Conservation (phyloP, 2,329 filamentous ascomycete genomes). For the Xylariaceae sp. region DNA sequence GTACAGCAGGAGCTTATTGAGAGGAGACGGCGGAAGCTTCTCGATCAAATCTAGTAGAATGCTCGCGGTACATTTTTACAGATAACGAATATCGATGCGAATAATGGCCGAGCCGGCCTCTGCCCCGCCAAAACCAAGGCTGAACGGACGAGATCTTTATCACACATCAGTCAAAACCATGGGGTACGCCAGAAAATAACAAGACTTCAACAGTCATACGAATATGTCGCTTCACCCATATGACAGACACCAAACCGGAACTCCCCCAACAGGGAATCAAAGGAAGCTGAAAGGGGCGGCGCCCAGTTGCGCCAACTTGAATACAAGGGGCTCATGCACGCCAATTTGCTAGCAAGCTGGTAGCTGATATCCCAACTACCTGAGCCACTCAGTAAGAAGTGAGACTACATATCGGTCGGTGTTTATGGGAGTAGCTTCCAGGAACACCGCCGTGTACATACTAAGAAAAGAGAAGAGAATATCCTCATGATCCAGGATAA, state of each 20-base stretch:
- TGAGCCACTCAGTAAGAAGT: neutral
- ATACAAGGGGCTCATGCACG: neutral
- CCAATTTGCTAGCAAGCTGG: neutral
- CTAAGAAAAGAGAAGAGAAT: neutral
- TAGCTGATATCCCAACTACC: neutral
- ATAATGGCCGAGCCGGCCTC: neutral
- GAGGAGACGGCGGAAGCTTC: slow-evolving; percentile 70
- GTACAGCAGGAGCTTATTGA: slow-evolving; percentile 94
- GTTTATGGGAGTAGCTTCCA: neutral
- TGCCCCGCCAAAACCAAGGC: neutral
- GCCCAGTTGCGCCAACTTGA: neutral
- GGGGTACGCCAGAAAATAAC: neutral
- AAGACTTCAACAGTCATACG: neutral
- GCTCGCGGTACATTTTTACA: neutral
- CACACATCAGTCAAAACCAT: neutral
- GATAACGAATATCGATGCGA: neutral
- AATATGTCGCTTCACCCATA: neutral
- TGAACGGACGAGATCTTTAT: neutral
- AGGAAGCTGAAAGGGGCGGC: neutral
- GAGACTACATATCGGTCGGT: neutral
- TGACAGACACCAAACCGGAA: neutral
- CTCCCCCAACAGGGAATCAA: neutral
- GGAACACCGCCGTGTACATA: neutral
- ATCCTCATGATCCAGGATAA: neutral
- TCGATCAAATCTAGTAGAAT: slow-evolving; percentile 64